Evolutionary conservation across 2,329 filamentous ascomycete genomes (phyloP).

Genomic region (Fusarium virguliforme): DNA sequence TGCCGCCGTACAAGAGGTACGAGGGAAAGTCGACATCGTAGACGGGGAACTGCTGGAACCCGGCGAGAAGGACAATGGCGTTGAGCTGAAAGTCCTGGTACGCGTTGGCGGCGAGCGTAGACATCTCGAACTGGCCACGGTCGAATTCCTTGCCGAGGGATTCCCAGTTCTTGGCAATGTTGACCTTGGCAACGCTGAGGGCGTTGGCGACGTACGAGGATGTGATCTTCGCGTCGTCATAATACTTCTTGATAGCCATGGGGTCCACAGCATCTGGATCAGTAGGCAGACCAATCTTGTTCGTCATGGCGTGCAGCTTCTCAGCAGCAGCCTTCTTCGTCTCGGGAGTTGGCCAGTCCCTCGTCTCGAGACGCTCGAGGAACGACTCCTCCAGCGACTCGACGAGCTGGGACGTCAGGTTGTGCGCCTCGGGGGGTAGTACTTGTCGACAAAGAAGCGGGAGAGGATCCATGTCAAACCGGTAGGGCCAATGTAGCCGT

Average conservation of each 20-base stretch:
- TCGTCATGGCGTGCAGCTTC: constrained; percentile 77
- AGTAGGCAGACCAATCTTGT: constrained; percentile 79
- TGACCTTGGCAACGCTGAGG: constrained; percentile 66
- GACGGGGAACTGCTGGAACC: constrained; percentile 78
- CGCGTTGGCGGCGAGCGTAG: constrained; percentile 75
- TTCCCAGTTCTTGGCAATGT: constrained; percentile 68
- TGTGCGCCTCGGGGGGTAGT: constrained; percentile 78
- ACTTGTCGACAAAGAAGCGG: constrained; percentile 79
- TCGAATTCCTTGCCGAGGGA: constrained; percentile 73
- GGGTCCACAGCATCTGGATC: constrained; percentile 75
- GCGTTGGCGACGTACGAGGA: constrained; percentile 72
- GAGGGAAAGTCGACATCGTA: constrained; percentile 75
- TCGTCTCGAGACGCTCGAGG: constrained; percentile 70
- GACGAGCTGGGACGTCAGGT: constrained; percentile 79
- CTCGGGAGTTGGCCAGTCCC: constrained; percentile 76
- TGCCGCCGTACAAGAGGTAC: constrained; percentile 79
- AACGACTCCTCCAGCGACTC: constrained; percentile 79
- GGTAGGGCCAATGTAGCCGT: constrained; percentile 1
- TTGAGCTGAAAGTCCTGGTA: constrained; percentile 78
- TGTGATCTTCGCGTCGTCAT: constrained; percentile 67
- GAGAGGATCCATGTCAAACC: constrained; percentile 78
- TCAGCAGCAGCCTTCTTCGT: constrained; percentile 73
- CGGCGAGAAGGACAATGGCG: constrained; percentile 73
- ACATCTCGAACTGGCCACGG: constrained; percentile 74
- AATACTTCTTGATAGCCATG: constrained; percentile 69